Evolutionary conservation across 805 yeast species (phyloP).

Genomic region (Candida vartiovaarae): DNA sequence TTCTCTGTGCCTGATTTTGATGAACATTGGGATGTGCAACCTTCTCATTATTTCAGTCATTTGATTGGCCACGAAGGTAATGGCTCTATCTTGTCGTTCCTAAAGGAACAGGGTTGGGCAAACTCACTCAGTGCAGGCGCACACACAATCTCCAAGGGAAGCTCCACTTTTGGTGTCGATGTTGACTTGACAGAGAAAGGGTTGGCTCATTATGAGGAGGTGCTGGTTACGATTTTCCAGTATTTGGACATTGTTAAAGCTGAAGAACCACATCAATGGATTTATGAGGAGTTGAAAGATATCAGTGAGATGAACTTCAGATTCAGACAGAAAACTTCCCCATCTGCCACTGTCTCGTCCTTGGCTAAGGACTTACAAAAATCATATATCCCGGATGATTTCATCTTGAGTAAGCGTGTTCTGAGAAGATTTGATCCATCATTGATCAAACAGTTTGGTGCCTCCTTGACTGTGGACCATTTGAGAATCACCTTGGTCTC

Average conservation of each 20-base stretch:
- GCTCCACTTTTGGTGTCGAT: constrained; percentile 59
- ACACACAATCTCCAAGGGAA: constrained; percentile 57
- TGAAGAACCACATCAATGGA: constrained; percentile 67
- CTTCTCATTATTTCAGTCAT: constrained; percentile 69
- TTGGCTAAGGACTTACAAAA: constrained; percentile 58
- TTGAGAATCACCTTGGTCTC: constrained; percentile 51
- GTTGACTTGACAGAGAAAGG: constrained; percentile 77
- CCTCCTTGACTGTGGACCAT: constrained; percentile 48
- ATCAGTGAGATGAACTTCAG: constrained; percentile 66
- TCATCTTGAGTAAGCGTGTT: constrained; percentile 50
- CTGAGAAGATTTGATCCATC: constrained; percentile 52
- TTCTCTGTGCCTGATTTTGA: constrained; percentile 79
- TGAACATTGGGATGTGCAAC: constrained; percentile 58
- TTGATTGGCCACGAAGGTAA: constrained; percentile 88
- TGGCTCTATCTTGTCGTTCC: constrained; percentile 69
- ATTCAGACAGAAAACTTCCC: constrained; percentile 70
- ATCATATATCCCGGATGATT: constrained; percentile 52
- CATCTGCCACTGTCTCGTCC: constrained; percentile 65
- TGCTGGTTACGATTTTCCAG: constrained; percentile 57
- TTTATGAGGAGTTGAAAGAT: constrained; percentile 68
- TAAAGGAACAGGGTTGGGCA: constrained; percentile 76
- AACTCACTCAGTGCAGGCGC: constrained; percentile 71
- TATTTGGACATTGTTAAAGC: constrained; percentile 57
- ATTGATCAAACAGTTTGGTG: constrained; percentile 42
- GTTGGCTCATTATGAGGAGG: constrained; percentile 50